These are phyloP conservation scores for Phyllostachys edulis DNA, from an alignment of 176 grass and related monocot genomes.

Conservation along the genomic window DNA sequence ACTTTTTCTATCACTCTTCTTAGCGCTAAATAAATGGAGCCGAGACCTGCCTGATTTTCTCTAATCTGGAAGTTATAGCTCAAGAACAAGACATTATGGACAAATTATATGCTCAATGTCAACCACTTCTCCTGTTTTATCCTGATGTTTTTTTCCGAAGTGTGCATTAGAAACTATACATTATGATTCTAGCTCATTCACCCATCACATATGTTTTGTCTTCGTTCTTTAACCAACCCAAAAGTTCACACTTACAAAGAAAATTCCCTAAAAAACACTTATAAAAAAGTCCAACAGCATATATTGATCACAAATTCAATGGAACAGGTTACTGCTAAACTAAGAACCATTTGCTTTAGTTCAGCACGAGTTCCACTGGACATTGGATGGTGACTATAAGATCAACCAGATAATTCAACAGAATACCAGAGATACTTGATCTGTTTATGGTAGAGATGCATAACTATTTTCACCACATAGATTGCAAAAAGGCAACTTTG, in stretches of 20 bases:
- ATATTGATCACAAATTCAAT: constrained; percentile 13
- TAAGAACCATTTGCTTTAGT: constrained; percentile 19
- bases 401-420: background rate
- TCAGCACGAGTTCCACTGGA: constrained; percentile 6
- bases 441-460: background rate
- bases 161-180: background rate
- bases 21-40: background rate
- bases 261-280: background rate
- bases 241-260: background rate
- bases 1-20: background rate
- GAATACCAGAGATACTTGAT: background rate
- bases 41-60: background rate
- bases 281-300: background rate
- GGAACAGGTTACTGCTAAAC: background rate
- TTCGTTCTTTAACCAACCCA: background rate
- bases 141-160: background rate
- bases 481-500: constrained; percentile 1
- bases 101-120: background rate
- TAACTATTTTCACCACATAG: background rate
- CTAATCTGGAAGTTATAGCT: background rate
- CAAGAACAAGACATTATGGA: background rate
- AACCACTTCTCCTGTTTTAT: background rate
- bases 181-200: background rate
- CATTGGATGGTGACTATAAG: background rate
- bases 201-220: background rate